A percentile compares a stretch with the other conserved stretches of the same genome.
These are phyloP conservation scores for Fraxinus baroniana DNA, from an alignment of 305 asterid genomes.

Conservation along the genomic window DNA sequence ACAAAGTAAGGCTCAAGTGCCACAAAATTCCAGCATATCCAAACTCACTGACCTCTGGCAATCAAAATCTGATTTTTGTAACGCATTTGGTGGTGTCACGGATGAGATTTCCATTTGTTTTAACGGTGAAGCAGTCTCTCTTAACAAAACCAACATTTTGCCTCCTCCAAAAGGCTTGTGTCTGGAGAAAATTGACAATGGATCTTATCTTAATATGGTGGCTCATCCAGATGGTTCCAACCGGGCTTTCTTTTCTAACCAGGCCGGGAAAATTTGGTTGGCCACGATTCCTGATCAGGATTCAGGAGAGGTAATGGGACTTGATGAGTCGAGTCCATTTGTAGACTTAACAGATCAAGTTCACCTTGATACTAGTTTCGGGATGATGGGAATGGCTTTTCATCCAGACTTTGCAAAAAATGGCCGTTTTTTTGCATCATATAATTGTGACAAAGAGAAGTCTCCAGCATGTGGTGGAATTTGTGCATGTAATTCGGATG, in stretches of 20 bases:
- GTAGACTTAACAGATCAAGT: conserved; percentile 88
- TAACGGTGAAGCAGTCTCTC: conserved; percentile 54
- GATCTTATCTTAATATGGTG: conserved; percentile 78
- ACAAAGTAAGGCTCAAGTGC: conserved; percentile 48
- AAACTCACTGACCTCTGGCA: conserved; percentile 79
- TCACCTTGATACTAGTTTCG: conserved; percentile 57
- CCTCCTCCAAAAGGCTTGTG: conserved; percentile 70
- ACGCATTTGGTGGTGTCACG: conserved; percentile 59
- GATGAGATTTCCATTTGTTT: conserved; percentile 57
- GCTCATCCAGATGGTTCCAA: conserved; percentile 94
- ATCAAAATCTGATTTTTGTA: conserved; percentile 68
- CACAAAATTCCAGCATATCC: conserved; percentile 48
- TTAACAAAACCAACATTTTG: conserved; percentile 38
- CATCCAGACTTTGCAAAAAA: conserved; percentile 74
- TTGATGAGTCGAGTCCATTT: conserved; percentile 76
- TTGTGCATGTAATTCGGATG: conserved; percentile 91
- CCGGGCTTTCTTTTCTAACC: conserved; percentile 76
- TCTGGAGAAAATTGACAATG: conserved; percentile 71
- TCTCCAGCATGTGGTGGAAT: conserved; percentile 73
- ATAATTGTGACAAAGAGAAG: conserved; percentile 71
- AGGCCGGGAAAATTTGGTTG: conserved; percentile 77
- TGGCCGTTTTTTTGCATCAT: conserved; percentile 94
- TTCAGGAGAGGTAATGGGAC: conserved; percentile 58
- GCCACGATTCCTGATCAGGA: conserved; percentile 82
- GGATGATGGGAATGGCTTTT: conserved; percentile 95